Conservation (phyloP, 2,329 filamentous ascomycete genomes). For the Xylaria sp. region DNA sequence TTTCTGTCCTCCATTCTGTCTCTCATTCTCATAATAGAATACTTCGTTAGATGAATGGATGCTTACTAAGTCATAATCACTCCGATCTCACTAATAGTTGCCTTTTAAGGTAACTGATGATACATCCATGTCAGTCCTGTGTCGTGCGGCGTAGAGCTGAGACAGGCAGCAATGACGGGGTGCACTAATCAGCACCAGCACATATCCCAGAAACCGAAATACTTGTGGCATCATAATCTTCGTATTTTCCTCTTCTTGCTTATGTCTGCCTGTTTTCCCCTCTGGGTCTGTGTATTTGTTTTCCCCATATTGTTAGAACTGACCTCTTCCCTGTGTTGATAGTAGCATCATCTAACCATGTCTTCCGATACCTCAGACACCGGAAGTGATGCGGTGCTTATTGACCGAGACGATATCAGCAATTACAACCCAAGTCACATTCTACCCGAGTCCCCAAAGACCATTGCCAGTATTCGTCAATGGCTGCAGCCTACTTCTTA, state of each 20-base stretch:
- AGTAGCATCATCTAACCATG: conserved; percentile 3
- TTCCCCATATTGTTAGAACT: background rate
- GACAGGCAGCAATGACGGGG: background rate
- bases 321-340: too few species aligned
- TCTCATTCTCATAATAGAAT: background rate
- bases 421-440: conserved; percentile 19
- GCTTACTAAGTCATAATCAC: background rate
- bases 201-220: background rate
- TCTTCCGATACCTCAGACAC: conserved; percentile 6
- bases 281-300: background rate
- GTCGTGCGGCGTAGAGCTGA: background rate
- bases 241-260: background rate
- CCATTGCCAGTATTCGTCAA: conserved; percentile 14
- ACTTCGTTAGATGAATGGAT: background rate
- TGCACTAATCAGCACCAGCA: background rate
- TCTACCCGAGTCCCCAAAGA: background rate
- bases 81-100: background rate
- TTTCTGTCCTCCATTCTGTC: background rate
- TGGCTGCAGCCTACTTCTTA: conserved; percentile 25
- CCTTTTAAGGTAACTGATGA: background rate
- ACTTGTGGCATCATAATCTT: background rate
- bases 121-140: background rate
- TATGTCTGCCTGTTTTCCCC: too few species aligned
- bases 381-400: conserved; percentile 9
- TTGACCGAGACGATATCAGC: conserved; percentile 22